Evolutionary conservation across 2,329 filamentous ascomycete genomes (phyloP).

Genomic region (Camptophora hylomeconis): DNA sequence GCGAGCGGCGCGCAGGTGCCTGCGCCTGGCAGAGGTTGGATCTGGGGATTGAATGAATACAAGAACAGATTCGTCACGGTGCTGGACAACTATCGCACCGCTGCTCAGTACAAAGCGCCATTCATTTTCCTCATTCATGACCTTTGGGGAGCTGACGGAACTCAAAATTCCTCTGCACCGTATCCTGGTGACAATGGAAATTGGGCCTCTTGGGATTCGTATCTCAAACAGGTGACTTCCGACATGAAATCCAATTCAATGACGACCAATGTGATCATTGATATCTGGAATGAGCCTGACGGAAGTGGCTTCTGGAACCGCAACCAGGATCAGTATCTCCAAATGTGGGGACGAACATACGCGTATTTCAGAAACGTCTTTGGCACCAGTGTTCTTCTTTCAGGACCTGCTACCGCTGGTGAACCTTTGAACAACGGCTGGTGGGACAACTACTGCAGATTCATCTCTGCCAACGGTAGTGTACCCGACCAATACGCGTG

Average conservation of each 20-base stretch:
- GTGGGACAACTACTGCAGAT: slow-evolving; percentile 28
- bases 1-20: slow-evolving; percentile 30
- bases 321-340: slow-evolving; percentile 26
- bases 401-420: slow-evolving; percentile 27
- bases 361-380: slow-evolving; percentile 24
- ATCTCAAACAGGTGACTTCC: slow-evolving; percentile 10
- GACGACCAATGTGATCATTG: slow-evolving; percentile 28
- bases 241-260: slow-evolving; percentile 18
- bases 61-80: too few species aligned
- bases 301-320: slow-evolving; percentile 25
- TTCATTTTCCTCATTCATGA: slow-evolving; percentile 5
- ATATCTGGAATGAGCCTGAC: slow-evolving; percentile 45
- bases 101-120: neutral
- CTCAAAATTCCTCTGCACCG: neutral
- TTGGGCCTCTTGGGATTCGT: slow-evolving; percentile 8
- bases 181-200: slow-evolving; percentile 3
- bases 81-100: slow-evolving; percentile 36
- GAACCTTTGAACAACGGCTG: slow-evolving; percentile 25
- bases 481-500: slow-evolving; percentile 33
- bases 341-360: slow-evolving; percentile 28
- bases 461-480: slow-evolving; percentile 24
- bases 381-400: slow-evolving; percentile 19
- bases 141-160: slow-evolving; percentile 3
- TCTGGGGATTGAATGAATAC: slow-evolving; percentile 24
- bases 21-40: slow-evolving; percentile 26